A percentile compares a stretch with the other conserved stretches of the same genome.
phyloP scores from a whole-genome alignment of 768 basidiomycete species.

The Lentinula detonsa region DNA sequence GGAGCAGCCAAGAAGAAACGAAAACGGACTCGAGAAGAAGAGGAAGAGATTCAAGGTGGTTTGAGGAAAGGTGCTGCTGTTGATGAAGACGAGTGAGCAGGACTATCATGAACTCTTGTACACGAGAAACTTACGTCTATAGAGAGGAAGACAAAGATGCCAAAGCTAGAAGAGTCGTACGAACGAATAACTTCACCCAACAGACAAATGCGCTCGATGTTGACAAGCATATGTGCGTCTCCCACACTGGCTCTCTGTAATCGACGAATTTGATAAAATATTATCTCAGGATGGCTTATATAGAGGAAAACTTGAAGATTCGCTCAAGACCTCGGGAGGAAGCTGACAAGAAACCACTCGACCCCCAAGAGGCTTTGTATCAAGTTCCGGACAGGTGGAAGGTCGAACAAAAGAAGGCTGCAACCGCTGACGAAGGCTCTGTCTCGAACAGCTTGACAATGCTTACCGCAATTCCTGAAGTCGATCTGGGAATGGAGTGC shows the following conservation, averaged over 20 bases:
- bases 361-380: conserved; percentile 78
- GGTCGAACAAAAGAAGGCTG: conserved; percentile 47
- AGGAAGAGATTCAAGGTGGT: conserved; percentile 45
- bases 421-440: conserved; percentile 74
- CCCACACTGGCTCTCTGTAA: not conserved
- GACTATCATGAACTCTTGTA: not conserved
- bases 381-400: conserved; percentile 65
- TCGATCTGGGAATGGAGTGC: conserved; percentile 98
- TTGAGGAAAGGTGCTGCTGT: conserved; percentile 41
- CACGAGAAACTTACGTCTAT: not conserved
- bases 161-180: conserved; percentile 66
- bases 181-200: conserved; percentile 92
- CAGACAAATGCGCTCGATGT: conserved; percentile 95
- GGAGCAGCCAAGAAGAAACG: conserved; percentile 76
- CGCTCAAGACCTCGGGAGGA: conserved; percentile 52
- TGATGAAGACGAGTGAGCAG: conserved; percentile 59
- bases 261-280: not conserved
- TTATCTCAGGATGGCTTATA: conserved; percentile 85
- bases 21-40: conserved; percentile 45
- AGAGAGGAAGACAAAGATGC: conserved; percentile 66
- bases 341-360: conserved; percentile 40
- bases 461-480: conserved; percentile 97
- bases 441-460: conserved; percentile 92
- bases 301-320: conserved; percentile 86
- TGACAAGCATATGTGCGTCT: conserved; percentile 92